Base-by-base conservation (phyloP, 306 rosid genomes). In the Begonia fuchsioides region DNA sequence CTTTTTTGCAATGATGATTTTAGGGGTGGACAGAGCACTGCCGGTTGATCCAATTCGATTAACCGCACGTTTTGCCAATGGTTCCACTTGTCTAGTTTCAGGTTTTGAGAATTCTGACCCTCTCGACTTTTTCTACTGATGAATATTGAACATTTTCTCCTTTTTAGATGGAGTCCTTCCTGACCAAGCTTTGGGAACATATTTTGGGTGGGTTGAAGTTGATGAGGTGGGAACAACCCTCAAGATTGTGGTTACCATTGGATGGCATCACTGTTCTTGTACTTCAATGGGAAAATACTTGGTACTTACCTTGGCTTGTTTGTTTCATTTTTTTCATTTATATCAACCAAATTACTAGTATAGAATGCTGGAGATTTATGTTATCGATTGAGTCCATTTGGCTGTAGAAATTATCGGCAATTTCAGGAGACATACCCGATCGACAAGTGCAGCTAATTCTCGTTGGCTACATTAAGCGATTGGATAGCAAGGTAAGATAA, bases 141-240 rank as follows among this genome's bases (percentile, higher is more conserved):
- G 49, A 39, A 19, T 40, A 9, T 9, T 40, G 44, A 40, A 40
- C n/a, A 40, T 12, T 9, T 61, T 48, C 45, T 50, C 59, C 47
- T 54, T 54, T 69, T 59, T 76, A 85, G 93, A 78, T 48, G 78
- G 72, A 58, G 20, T 54, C 18, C 65, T 85, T 52, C 78, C 87
- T 41, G 82, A 78, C 65, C 93, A 85, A 86, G 75, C 63, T 56
- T 54, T 60, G 18, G 95, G 93, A 61, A 57, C 68, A 39, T 86
- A 59, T 78, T 64, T 73, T 9, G 93, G 93, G 60, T 81, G 80
- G 81, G 77, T 64, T 54, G 61, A 52, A 52, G 59, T 68, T 51
- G 80, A 66, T 60, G 16, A 13, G 11, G 50, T 70, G 44, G 53
- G 39, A 19, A 19, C 26, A 63, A 69, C 51, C 54, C 52, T 67